phyloP scores from a whole-genome alignment of 106 monocot species.

The Gastrodia elata region DNA sequence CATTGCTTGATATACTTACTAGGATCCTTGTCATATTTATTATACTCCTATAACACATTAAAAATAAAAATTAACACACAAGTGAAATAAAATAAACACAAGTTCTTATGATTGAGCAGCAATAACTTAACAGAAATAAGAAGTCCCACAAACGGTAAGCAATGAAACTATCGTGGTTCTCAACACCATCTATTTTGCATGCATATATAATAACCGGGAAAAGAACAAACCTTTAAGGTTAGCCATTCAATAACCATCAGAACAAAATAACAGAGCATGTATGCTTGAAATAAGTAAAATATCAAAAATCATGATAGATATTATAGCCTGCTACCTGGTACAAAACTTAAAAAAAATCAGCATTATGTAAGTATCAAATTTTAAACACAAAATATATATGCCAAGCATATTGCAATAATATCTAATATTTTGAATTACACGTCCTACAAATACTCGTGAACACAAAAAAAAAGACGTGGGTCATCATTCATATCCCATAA shows the following conservation, averaged over 20 bases:
- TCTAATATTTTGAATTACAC: not conserved
- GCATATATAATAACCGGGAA: not conserved
- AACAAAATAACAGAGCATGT: not conserved
- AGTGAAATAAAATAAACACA: too few relatives aligned
- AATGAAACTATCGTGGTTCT: not conserved
- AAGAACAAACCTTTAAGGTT: not conserved
- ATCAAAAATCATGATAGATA: not conserved
- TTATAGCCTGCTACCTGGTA: not conserved
- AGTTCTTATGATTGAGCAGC: not conserved
- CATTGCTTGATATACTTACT: conserved; percentile 81
- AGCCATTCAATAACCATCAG: not conserved
- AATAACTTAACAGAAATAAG: not conserved
- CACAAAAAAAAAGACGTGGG: not conserved
- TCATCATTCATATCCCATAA: not conserved
- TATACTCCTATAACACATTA: conserved; percentile 45
- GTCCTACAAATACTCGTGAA: not conserved
- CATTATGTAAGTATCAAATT: not conserved
- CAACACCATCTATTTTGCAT: not conserved
- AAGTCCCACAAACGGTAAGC: not conserved
- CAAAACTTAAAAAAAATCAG: not conserved
- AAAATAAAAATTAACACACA: not conserved
- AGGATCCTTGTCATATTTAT: conserved; percentile 73
- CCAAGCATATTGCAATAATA: not conserved
- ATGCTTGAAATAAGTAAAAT: not conserved
- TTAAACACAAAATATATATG: not conserved